Evolutionary conservation across 352 stramenopile species (phyloP), one percentile per base, ranked within the genome.

Genomic region (Phytophthora gonapodyides): DNA sequence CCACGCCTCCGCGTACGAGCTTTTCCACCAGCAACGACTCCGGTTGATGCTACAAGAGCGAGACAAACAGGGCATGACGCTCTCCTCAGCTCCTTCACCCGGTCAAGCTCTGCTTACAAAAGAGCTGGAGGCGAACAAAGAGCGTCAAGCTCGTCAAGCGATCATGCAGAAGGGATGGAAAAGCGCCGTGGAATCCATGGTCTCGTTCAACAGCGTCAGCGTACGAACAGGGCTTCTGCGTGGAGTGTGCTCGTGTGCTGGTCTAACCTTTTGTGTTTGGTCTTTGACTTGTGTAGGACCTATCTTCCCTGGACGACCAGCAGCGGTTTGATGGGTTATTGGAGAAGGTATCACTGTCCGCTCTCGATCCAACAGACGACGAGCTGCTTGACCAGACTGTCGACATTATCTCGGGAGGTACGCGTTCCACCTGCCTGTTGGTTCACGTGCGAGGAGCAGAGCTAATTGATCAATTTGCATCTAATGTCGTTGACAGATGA

Each of bases 121-220:
- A 59, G 87, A 96, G 48, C 68, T 96, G 21, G 84, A 91, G 51
- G 87, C 84, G 7, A 96, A 96, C 69, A 96, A 93, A 45, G 87
- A 96, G 56, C 82, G 85, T 7, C 85, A 94, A 71, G 90, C 90
- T 19, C 81, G 84, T 19, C 87, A 95, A 69, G 84, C 87, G 30
- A 93, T 96, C 56, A 92, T 96, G 83, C 84, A 96, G 19, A 90
- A 93, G 66, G 87, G 87, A 7, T 96, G 87, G 87, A 96, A 91
- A 64, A 89, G 82, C 49, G 87, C 87, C 7, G 84, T 92, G 31
- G 83, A 93, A 30, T 85, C 84, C 16, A 94, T 92, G 81, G 85
- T 91, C 56, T 75, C 72, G 13, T 78, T 88, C 57, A 89, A 80
- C 54, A 87, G 73, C 33, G 82, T 91, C 46, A 72, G 59, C 52